These are phyloP conservation scores for Komagataella kurtzmanii DNA, from an alignment of 805 yeast genomes.

Conservation along the genomic window DNA sequence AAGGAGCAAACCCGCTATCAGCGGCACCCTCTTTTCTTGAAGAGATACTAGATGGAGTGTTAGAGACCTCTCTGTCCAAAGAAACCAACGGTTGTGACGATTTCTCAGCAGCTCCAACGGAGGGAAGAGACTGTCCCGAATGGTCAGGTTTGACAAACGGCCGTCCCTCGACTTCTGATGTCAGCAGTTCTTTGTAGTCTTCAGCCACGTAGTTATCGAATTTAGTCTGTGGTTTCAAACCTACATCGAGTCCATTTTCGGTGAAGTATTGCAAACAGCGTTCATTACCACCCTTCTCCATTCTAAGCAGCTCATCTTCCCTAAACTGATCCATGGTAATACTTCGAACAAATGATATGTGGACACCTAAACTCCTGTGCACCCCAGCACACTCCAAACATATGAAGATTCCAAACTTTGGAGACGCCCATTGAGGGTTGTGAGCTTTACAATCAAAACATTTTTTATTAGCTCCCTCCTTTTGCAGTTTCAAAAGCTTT, in stretches of 20 bases:
- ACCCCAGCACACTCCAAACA: constrained; percentile 97
- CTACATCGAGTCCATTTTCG: constrained; percentile 54
- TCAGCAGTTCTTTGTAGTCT: constrained; percentile 76
- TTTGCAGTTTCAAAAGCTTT: constrained; percentile 63
- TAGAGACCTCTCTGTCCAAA: constrained; percentile 2
- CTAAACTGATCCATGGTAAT: constrained; percentile 98
- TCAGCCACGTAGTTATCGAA: constrained; percentile 88
- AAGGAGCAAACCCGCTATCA: not conserved
- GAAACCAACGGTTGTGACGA: not conserved
- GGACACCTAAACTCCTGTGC: constrained; percentile 94
- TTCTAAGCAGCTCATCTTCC: constrained; percentile 75
- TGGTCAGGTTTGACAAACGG: constrained; percentile 59
- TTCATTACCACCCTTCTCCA: constrained; percentile 92
- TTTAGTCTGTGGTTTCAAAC: constrained; percentile 55
- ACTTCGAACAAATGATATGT: constrained; percentile 89
- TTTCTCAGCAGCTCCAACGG: constrained; percentile 1
- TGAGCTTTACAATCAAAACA: constrained; percentile 94
- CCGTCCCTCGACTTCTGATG: constrained; percentile 61
- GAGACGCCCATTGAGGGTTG: constrained; percentile 99
- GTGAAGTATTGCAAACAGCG: constrained; percentile 57
- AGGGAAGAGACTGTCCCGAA: constrained; percentile 27
- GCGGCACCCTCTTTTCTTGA: constrained; percentile 6
- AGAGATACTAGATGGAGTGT: constrained; percentile 1
- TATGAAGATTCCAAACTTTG: constrained; percentile 93
- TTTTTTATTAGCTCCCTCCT: constrained; percentile 68